Conservation (phyloP, 1,139 yeast species). For the Zygotorulaspora mrakii region DNA sequence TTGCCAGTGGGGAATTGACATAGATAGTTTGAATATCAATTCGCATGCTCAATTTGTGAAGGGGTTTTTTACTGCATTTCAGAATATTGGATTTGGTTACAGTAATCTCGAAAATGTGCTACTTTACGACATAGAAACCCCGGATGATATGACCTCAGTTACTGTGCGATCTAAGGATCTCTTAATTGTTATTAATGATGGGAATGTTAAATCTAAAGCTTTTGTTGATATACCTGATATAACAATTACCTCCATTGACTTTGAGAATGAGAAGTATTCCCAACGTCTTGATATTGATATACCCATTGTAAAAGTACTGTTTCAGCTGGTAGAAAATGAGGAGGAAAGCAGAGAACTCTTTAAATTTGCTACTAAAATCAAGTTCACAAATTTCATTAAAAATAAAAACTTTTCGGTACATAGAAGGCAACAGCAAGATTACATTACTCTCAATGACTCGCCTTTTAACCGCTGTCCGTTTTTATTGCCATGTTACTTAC, state of each 20-base stretch:
- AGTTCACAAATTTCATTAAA: constrained; percentile 57
- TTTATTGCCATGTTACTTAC: constrained; percentile 50
- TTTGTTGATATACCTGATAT: constrained; percentile 41
- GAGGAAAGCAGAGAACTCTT: constrained; percentile 23
- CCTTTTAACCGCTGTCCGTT: constrained; percentile 80
- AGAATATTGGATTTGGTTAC: constrained; percentile 58
- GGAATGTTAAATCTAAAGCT: constrained; percentile 30
- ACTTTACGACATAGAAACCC: constrained; percentile 49
- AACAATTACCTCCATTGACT: constrained; percentile 56
- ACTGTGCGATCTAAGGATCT: constrained; percentile 32
- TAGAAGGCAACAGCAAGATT: constrained; percentile 56
- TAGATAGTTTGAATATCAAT: constrained; percentile 56
- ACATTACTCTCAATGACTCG: constrained; percentile 68
- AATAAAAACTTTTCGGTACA: constrained; percentile 48
- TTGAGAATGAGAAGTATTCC: constrained; percentile 65
- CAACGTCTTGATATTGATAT: constrained; percentile 49
- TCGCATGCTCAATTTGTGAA: constrained; percentile 50
- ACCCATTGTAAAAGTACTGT: constrained; percentile 39
- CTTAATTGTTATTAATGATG: constrained; percentile 35
- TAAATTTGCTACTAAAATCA: constrained; percentile 52
- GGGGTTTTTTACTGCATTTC: constrained; percentile 44
- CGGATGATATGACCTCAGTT: constrained; percentile 68
- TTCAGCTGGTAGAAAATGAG: constrained; percentile 29
- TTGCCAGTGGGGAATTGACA: constrained; percentile 83
- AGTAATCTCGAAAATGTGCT: constrained; percentile 73